Base-by-base conservation (phyloP, 495 filamentous ascomycete species). In the Penicillium canariense region DNA sequence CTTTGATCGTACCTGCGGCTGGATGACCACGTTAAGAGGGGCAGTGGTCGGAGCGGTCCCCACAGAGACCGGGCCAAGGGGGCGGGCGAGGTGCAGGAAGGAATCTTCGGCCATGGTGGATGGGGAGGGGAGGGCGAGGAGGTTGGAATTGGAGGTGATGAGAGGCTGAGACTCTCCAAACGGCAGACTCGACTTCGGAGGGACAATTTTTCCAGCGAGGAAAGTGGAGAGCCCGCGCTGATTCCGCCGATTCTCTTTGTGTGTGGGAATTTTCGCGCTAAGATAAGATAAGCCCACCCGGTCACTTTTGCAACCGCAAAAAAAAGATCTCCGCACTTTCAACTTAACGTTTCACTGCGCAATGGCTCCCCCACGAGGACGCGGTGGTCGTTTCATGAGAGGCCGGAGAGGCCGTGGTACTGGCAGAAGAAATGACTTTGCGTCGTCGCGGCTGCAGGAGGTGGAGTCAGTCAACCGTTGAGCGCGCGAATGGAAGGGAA, bases 71-170 rank as follows among this genome's bases (percentile, higher is more conserved):
- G 89, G 89, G 66, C 89, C 91, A 62, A 98, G 79, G 51, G 94
- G 94, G 66, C 94, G 84, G 67, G 93, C 87, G 55, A 98, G 87
- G 72, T 98, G 95, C 63, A 98, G 80, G 76, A 96, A 97, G 27
- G 87, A 87, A 65, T 90, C 87, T 63, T 87, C 85, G 63, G 89
- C 85, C 93, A 97, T 97, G 74, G 52, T 89, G 81, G 52, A 52
- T 44, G 26, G 30, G 59, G 35, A 48, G 45, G 44, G 31, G 22
- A 54, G 35, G 59, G 31, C 44, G 42, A 43, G 43, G 15, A 51
- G 58, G 22, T 46, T 20, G 26, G 17, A 15, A 43, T 40, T 47
- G 40, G 25, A 56, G 28, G 26, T 38, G 27, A 32, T 38, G 31
- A 50, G 48, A 38, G 34, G 20, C 32, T 51, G 48, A 55, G 49